A percentile compares a stretch with the other conserved stretches of the same genome.
Conservation (phyloP, 2,329 filamentous ascomycete species). For the Escovopsis sp. region DNA sequence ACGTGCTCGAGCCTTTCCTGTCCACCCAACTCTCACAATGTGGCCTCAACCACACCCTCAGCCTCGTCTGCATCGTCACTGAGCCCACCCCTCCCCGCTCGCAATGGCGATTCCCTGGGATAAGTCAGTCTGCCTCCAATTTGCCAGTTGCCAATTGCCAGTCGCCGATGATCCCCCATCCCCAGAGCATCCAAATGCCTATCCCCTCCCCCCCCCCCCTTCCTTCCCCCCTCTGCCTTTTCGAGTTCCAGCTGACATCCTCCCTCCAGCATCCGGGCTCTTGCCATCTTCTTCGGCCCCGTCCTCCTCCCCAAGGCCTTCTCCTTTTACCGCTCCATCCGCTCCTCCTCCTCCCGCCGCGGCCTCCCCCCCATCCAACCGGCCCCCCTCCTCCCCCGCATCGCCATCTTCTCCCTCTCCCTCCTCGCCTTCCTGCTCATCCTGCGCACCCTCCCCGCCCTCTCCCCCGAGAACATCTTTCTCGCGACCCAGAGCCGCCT, state of each 20-base stretch:
- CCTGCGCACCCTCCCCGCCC: slow-evolving; percentile 47
- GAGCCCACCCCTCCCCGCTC: background rate
- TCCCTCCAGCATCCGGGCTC: slow-evolving; percentile 32
- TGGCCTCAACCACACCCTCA: background rate
- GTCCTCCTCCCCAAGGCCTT: slow-evolving; percentile 53
- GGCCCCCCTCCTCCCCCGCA: slow-evolving; percentile 34
- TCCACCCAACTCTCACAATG: too few species aligned
- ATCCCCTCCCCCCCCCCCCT: background rate
- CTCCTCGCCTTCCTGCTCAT: slow-evolving; percentile 28
- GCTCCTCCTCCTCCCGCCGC: slow-evolving; percentile 26
- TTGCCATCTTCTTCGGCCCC: slow-evolving; percentile 51
- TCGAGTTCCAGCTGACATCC: slow-evolving; percentile 8
- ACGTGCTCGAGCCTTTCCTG: too few species aligned
- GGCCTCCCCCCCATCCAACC: slow-evolving; percentile 36
- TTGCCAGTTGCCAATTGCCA: background rate
- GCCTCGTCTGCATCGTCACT: slow-evolving; percentile 1
- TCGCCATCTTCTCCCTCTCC: slow-evolving; percentile 46
- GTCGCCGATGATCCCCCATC: too few species aligned
- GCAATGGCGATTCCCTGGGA: slow-evolving; percentile 8
- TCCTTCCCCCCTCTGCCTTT: slow-evolving; percentile 8
- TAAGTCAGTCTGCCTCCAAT: slow-evolving; percentile 6
- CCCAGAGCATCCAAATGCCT: too few species aligned
- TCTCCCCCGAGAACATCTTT: slow-evolving; percentile 74
- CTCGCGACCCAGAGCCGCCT: slow-evolving; percentile 60
- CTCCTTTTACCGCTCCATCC: slow-evolving; percentile 44